Base-by-base conservation (phyloP, 352 stramenopile genomes). In the Globisporangium irregulare region DNA sequence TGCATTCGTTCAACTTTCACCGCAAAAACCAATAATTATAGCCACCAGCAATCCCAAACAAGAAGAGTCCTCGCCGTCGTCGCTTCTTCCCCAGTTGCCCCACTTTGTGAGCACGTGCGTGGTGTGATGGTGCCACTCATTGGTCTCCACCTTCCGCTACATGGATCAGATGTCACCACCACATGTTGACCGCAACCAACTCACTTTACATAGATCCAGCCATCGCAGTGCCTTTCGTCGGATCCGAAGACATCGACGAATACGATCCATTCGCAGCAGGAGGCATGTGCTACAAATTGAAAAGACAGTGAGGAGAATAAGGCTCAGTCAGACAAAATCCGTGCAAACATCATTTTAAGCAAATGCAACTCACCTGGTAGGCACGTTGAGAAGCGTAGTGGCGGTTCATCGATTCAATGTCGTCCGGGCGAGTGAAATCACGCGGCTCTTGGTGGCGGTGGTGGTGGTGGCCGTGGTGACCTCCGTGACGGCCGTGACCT, bases 361-460 rank as follows among this genome's bases (percentile, higher is more conserved):
- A 50, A 15, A 4, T 29, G 55, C 18, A 48, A 64, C 56, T n/a
- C 66, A 92, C 86, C 81, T 94, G 84, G 66, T 92, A 93, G 38
- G 82, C 84, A 70, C 84, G 84, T 76, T 92, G 82, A 56, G 83
- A 85, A 15, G 83, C 83, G 59, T 90, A 94, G 72, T 82, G 82
- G 62, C 81, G 86, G 71, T 94, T 94, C 80, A 92, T 90, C 41
- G 69, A 73, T 67, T 91, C 83, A 41, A 87, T 72, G 61, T 94
- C 82, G 54, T 94, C 86, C 7, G 85, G 83, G 12, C 70, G 78
- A 36, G 86, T 94, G 48, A 94, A 94, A 61, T 94, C 86, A 5
- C 66, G 81, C 32, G 76, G 78, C 54, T 87, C 76, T 43, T 90
- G 77, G 41, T 81, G 76, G 22, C 75, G 68, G 20, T 74, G 69